Evolutionary conservation across 2,329 filamentous ascomycete genomes (phyloP).

Genomic region (Grosmannia huntii): DNA sequence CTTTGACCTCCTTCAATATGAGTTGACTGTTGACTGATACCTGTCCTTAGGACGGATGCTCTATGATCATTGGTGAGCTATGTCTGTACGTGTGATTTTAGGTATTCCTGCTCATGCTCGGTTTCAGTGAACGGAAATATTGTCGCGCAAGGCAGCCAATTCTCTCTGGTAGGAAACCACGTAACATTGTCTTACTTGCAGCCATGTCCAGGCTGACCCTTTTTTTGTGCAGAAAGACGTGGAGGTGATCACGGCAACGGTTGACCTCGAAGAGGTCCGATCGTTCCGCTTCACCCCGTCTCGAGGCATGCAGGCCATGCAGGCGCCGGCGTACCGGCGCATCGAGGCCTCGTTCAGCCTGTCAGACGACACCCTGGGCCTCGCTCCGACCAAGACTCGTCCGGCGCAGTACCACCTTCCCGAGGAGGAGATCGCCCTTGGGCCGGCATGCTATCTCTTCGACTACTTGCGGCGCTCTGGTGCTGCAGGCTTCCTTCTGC

Average conservation of each 20-base stretch:
- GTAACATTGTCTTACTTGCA: background rate
- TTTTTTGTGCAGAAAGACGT: constrained; percentile 38
- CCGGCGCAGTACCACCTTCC: constrained; percentile 40
- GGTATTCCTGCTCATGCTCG: background rate
- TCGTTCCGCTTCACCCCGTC: constrained; percentile 43
- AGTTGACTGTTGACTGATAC: background rate
- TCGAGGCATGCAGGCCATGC: constrained; percentile 44
- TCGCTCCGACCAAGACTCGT: constrained; percentile 23
- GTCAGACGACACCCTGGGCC: constrained; percentile 16
- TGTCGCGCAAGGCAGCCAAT: constrained; percentile 55
- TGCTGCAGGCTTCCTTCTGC: constrained; percentile 40
- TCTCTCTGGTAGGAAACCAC: constrained; percentile 18
- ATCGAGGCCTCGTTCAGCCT: constrained; percentile 25
- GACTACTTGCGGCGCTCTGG: constrained; percentile 40
- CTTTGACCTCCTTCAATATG: background rate
- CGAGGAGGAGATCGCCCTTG: constrained; percentile 54
- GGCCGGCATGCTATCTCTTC: constrained; percentile 50
- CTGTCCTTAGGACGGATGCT: constrained; percentile 36
- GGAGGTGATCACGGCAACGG: constrained; percentile 51
- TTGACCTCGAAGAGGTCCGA: constrained; percentile 61
- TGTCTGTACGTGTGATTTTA: no score
- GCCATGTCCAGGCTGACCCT: constrained; percentile 18
- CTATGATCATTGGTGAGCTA: constrained; percentile 32
- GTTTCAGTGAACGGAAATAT: constrained; percentile 41
- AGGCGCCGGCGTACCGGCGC: constrained; percentile 29